Percentiles rank a stretch among this genome's conserved stretches.
These are phyloP conservation scores for Lichtheimia ornata DNA, from an alignment of 371 early-diverging fungal species.

Conservation along the genomic window DNA sequence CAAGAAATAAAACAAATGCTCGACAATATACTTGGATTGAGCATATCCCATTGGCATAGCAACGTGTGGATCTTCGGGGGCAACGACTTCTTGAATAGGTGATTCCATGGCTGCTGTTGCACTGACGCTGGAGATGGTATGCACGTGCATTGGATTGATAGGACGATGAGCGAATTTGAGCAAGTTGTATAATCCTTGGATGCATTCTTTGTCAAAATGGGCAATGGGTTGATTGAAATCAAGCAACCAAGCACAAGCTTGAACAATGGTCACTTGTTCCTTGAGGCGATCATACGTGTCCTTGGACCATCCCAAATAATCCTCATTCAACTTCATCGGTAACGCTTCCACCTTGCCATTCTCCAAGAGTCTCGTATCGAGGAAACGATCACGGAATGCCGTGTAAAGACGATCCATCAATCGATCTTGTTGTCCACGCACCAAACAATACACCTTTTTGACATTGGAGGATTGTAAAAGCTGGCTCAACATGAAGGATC, in stretches of 20 bases:
- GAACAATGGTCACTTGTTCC: constrained; percentile 31
- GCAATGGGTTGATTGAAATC: constrained; percentile 34
- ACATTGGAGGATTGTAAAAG: constrained; percentile 22
- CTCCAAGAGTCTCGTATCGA: constrained; percentile 15
- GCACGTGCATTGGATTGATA: constrained; percentile 35
- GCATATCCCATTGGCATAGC: constrained; percentile 47
- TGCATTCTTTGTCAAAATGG: constrained; percentile 34
- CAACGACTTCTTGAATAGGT: constrained; percentile 22
- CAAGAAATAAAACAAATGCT: constrained; percentile 31
- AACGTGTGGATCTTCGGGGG: constrained; percentile 27
- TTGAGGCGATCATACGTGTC: constrained; percentile 23
- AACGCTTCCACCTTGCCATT: constrained; percentile 9
- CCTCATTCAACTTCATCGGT: constrained; percentile 17
- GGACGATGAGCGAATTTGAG: constrained; percentile 33
- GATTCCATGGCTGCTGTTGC: constrained; percentile 15
- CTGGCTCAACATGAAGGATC: constrained; percentile 28
- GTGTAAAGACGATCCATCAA: constrained; percentile 19
- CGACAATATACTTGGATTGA: constrained; percentile 45
- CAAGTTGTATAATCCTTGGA: constrained; percentile 35
- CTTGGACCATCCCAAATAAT: constrained; percentile 26
- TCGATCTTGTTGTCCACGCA: constrained; percentile 21
- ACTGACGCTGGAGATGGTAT: constrained; percentile 40
- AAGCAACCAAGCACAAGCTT: constrained; percentile 37
- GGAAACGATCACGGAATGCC: constrained; percentile 23
- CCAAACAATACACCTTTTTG: constrained; percentile 30